Conservation (phyloP, 73 alveolate species). For the Loxodes magnus region DNA sequence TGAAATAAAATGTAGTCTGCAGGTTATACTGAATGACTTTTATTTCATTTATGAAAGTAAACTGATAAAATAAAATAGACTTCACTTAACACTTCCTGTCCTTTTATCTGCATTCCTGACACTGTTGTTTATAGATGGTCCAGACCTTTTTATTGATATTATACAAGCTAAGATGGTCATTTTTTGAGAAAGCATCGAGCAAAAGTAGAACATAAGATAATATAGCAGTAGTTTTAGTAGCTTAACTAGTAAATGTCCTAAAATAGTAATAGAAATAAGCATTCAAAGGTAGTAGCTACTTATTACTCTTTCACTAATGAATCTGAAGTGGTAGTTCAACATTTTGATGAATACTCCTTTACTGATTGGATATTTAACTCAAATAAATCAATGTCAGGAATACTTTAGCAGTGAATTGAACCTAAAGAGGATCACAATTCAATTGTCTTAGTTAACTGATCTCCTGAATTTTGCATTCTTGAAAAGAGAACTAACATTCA, state of each 20-base stretch:
- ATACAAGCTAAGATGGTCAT: conserved; percentile 54
- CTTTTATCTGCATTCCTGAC: conserved; percentile 44
- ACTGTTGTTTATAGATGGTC: conserved; percentile 68
- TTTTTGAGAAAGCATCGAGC: conserved; percentile 59
- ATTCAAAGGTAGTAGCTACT: conserved; percentile 34
- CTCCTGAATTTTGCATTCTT: conserved; percentile 56
- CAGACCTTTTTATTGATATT: conserved; percentile 76
- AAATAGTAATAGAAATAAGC: not conserved
- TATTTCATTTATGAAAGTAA: conserved; percentile 42
- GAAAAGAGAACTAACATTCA: conserved; percentile 60
- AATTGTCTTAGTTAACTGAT: conserved; percentile 65
- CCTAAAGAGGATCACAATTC: conserved; percentile 63
- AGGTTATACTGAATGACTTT: conserved; percentile 40
- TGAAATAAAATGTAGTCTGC: too few species aligned
- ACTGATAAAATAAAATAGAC: conserved; percentile 25
- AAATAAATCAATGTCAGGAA: conserved; percentile 59
- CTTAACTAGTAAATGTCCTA: conserved; percentile 1
- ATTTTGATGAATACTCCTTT: too few species aligned
- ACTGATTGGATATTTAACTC: conserved; percentile 39
- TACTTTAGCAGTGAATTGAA: conserved; percentile 53
- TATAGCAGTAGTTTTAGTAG: conserved; percentile 46
- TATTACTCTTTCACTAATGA: conserved; percentile 57
- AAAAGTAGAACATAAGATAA: conserved; percentile 44
- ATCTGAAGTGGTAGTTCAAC: too few species aligned
- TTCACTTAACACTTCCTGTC: too few species aligned